Evolutionary conservation across 1,139 yeast genomes (phyloP).

Genomic region (Geotrichum fermentans): DNA sequence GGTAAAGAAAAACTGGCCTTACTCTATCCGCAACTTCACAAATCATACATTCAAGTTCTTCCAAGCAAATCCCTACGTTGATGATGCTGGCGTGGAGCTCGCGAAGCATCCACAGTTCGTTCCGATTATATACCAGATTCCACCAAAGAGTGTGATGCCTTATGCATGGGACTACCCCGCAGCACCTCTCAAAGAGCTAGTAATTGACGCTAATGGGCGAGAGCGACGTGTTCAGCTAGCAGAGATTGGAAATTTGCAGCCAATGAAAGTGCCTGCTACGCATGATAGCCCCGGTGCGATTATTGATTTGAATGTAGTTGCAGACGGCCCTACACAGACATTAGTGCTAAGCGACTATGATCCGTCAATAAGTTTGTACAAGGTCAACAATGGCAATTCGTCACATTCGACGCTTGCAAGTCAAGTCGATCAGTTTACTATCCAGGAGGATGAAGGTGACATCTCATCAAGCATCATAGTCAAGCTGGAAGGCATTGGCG

Average conservation of each 20-base stretch:
- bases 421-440: constrained; percentile 38
- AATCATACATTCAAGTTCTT: constrained; percentile 76
- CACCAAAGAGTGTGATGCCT: constrained; percentile 93
- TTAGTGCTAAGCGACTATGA: constrained; percentile 79
- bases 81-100: constrained; percentile 60
- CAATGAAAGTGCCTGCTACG: constrained; percentile 54
- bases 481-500: constrained; percentile 81
- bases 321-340: constrained; percentile 94
- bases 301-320: constrained; percentile 86
- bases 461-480: constrained; percentile 44
- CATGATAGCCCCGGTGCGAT: constrained; percentile 42
- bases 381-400: constrained; percentile 32
- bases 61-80: constrained; percentile 78
- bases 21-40: constrained; percentile 82
- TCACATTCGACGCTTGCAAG: constrained; percentile 18
- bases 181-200: constrained; percentile 74
- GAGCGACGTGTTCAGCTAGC: constrained; percentile 80
- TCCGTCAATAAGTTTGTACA: constrained; percentile 69
- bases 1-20: constrained; percentile 87
- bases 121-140: constrained; percentile 65
- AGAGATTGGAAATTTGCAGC: constrained; percentile 86
- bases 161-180: constrained; percentile 98
- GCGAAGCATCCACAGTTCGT: constrained; percentile 35
- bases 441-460: constrained; percentile 63
- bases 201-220: constrained; percentile 61